Evolutionary conservation across 2,329 filamentous ascomycete genomes (phyloP), one percentile per base, ranked within the genome.

Genomic region (Microsporum canis): DNA sequence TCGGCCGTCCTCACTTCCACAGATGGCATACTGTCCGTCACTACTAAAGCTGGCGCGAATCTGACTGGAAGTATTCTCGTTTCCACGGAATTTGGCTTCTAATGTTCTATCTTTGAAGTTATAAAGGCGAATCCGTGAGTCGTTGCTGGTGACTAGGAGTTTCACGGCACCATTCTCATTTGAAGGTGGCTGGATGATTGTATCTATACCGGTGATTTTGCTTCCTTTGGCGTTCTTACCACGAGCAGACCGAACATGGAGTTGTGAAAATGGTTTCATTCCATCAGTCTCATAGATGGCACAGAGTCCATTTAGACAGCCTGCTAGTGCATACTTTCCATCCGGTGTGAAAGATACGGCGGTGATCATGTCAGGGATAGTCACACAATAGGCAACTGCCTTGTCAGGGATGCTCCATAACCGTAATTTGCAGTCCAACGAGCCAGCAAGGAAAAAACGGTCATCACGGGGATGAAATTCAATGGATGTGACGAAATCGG

Each of bases 401-500:
- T 95, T 96, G 72, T 99, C 94, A 0, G 94, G 91, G 55, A 99
- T 99, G 70, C 91, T 96, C 94, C 94, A 99, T 1, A 99, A 76
- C 14, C 94, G 83, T 58, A 99, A 74, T 66, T 91, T 91, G 0
- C 87, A 88, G 71, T 99, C 94, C 5, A 97, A 80, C 0, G 90
- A 96, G 6, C 94, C 94, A 17, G 94, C 91, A 8, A 99, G 80
- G 73, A 99, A 99, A 77, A 99, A 99, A 0, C 94, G 87, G 71
- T 99, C 94, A 71, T 99, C 94, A 33, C 84, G 86, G 0, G 94
- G 94, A 71, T 99, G 94, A 66, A 99, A 99, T 41, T 89, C 85
- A 57, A 99, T 91, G 0, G 91, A 92, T 0, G 94, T 95, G 55
- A 97, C 92, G 67, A 96, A 91, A 71, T 99, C 94, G 68, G 86